phyloP scores from a whole-genome alignment of 2,329 filamentous ascomycete species.

The Claviceps sorghi region DNA sequence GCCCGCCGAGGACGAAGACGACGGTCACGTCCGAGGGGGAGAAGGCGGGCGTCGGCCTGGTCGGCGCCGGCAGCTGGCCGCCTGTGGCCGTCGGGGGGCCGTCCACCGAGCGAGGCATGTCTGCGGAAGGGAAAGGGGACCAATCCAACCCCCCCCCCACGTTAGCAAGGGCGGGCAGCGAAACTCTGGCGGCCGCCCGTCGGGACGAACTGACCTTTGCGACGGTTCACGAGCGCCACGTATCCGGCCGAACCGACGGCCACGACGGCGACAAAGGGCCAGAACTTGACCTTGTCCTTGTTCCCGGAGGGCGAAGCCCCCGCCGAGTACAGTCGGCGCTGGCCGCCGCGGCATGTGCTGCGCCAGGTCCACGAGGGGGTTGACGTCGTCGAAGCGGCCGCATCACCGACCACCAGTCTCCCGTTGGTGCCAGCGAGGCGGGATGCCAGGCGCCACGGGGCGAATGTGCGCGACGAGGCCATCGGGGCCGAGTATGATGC shows the following conservation, averaged over 20 bases:
- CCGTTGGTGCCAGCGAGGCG: conserved; percentile 7
- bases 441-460: conserved; percentile 12
- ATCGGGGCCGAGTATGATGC: conserved; percentile 8
- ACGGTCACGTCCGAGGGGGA: conserved; percentile 68
- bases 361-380: conserved; percentile 1
- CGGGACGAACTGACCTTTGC: conserved; percentile 26
- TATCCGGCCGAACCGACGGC: conserved; percentile 34
- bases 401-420: conserved; percentile 2
- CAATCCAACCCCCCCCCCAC: too few species aligned
- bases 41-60: conserved; percentile 54
- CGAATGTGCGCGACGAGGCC: conserved; percentile 17
- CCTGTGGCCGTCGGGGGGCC: conserved; percentile 24
- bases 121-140: conserved; percentile 12
- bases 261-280: conserved; percentile 40
- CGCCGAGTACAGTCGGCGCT: conserved; percentile 24
- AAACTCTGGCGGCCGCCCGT: too few species aligned
- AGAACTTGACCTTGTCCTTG: conserved; percentile 35
- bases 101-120: conserved; percentile 25
- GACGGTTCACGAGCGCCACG: conserved; percentile 33
- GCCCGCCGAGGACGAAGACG: conserved; percentile 89
- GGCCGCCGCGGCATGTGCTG: conserved; percentile 12
- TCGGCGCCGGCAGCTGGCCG: conserved; percentile 31
- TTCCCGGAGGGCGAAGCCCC: conserved; percentile 15
- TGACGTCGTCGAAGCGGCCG: conserved; percentile 8
- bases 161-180: neutral